These are phyloP conservation scores for Populus deltoides DNA, from an alignment of 345 rosid genomes.

Conservation along the genomic window DNA sequence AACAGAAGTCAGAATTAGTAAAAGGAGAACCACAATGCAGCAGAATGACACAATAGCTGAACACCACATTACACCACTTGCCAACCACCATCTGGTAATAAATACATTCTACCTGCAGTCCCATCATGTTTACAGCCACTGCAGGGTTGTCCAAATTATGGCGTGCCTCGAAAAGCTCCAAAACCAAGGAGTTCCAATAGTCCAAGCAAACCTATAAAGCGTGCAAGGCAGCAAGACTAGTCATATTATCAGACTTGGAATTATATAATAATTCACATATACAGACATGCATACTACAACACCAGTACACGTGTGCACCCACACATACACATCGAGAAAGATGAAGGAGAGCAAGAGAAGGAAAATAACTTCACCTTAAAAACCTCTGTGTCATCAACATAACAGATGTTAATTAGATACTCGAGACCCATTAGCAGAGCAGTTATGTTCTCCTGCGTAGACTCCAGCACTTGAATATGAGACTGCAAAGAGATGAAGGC, in stretches of 20 bases:
- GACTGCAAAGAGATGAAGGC: constrained; percentile 41
- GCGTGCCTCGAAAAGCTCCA: constrained; percentile 86
- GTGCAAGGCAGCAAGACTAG: neutral
- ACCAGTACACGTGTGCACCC: neutral
- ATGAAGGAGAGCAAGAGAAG: neutral
- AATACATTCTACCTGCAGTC: constrained; percentile 57
- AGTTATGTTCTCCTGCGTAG: constrained; percentile 60
- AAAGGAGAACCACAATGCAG: neutral
- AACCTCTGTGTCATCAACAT: constrained; percentile 98
- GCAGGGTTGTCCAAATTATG: constrained; percentile 83
- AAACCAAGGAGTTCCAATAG: constrained; percentile 90
- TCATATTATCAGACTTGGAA: neutral
- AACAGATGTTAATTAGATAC: constrained; percentile 82
- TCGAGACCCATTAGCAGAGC: constrained; percentile 77
- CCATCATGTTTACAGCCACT: constrained; percentile 65
- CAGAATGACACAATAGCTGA: neutral
- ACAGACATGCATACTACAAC: neutral
- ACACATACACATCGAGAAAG: neutral
- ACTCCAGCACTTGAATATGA: constrained; percentile 83
- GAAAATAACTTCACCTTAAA: constrained; percentile 63
- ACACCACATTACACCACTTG: neutral
- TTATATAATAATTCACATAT: neutral
- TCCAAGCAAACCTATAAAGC: constrained; percentile 88
- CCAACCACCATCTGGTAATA: neutral
- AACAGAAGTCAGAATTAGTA: neutral